Percentiles rank a stretch among this genome's conserved stretches.
Conservation (phyloP, 768 basidiomycete species). For the Macrocybe gigantea region DNA sequence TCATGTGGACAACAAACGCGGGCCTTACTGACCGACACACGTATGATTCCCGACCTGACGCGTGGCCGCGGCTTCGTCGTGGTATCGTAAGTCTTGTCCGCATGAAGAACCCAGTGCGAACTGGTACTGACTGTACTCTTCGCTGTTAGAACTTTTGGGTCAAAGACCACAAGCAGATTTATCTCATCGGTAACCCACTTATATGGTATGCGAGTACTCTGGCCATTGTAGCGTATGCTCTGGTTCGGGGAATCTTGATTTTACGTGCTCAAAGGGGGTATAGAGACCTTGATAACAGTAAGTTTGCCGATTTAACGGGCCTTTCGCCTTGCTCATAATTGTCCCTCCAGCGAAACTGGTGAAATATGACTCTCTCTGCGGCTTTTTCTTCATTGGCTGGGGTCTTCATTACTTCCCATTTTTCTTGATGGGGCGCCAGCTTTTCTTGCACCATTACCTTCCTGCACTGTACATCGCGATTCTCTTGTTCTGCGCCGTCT, state of each 20-base stretch:
- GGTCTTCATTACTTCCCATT: slow-evolving; percentile 92
- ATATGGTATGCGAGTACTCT: slow-evolving; percentile 87
- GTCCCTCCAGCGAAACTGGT: slow-evolving; percentile 65
- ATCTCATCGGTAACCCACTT: slow-evolving; percentile 90
- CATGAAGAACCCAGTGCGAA: background rate
- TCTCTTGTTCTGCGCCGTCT: slow-evolving; percentile 67
- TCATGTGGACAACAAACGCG: slow-evolving; percentile 97
- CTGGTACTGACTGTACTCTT: background rate
- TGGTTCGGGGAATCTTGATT: slow-evolving; percentile 72
- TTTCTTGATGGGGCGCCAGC: slow-evolving; percentile 94
- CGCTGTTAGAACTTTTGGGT: slow-evolving; percentile 90
- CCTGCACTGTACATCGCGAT: slow-evolving; percentile 95
- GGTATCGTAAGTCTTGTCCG: slow-evolving; percentile 71
- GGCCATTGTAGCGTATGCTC: slow-evolving; percentile 61
- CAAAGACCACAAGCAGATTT: slow-evolving; percentile 92
- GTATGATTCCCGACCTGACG: slow-evolving; percentile 88
- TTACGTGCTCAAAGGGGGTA: slow-evolving; percentile 88
- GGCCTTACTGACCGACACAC: slow-evolving; percentile 93
- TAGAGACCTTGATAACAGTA: slow-evolving; percentile 89
- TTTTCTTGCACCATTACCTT: slow-evolving; percentile 98
- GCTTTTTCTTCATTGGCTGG: slow-evolving; percentile 93
- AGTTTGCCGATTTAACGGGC: slow-evolving; percentile 20
- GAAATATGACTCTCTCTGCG: slow-evolving; percentile 87
- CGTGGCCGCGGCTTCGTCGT: slow-evolving; percentile 87
- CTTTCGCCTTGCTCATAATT: background rate